These are phyloP conservation scores for Backusella psychrophila DNA, from an alignment of 192 early-diverging fungal species.

Conservation along the genomic window DNA sequence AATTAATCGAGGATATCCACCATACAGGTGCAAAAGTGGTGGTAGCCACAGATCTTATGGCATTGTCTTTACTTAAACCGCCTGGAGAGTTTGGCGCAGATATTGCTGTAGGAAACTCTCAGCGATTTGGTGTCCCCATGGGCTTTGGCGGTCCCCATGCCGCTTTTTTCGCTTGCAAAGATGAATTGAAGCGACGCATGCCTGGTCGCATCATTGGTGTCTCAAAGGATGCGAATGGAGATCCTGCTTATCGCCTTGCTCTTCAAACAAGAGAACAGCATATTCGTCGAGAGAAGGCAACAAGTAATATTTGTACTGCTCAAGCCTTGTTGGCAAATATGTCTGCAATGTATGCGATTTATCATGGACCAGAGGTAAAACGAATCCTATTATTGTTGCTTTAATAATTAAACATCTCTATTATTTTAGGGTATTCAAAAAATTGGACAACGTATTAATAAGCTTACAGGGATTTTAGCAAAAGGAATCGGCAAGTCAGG, in stretches of 20 bases:
- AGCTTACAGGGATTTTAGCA: slow-evolving; percentile 83
- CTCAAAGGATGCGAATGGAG: slow-evolving; percentile 88
- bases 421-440: slow-evolving; percentile 65
- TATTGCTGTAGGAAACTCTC: slow-evolving; percentile 96
- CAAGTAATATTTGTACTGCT: slow-evolving; percentile 98
- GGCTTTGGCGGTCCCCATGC: slow-evolving; percentile 99
- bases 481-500: slow-evolving; percentile 68
- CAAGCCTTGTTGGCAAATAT: slow-evolving; percentile 99
- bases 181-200: slow-evolving; percentile 91
- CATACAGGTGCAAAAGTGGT: slow-evolving; percentile 80
- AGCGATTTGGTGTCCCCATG: slow-evolving; percentile 98
- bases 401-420: no score
- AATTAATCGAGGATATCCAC: slow-evolving; percentile 77
- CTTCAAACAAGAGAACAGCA: slow-evolving; percentile 99
- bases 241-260: slow-evolving; percentile 88
- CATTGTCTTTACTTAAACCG: slow-evolving; percentile 87
- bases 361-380: slow-evolving; percentile 88
- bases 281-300: slow-evolving; percentile 98
- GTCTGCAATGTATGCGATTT: slow-evolving; percentile 99
- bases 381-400: no score
- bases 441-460: slow-evolving; percentile 93
- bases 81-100: slow-evolving; percentile 98
- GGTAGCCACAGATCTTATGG: slow-evolving; percentile 91
- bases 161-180: slow-evolving; percentile 95
- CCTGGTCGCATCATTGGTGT: slow-evolving; percentile 96